phyloP scores from a whole-genome alignment of 2,329 filamentous ascomycete genomes.

The Daldinia eschscholtzii region DNA sequence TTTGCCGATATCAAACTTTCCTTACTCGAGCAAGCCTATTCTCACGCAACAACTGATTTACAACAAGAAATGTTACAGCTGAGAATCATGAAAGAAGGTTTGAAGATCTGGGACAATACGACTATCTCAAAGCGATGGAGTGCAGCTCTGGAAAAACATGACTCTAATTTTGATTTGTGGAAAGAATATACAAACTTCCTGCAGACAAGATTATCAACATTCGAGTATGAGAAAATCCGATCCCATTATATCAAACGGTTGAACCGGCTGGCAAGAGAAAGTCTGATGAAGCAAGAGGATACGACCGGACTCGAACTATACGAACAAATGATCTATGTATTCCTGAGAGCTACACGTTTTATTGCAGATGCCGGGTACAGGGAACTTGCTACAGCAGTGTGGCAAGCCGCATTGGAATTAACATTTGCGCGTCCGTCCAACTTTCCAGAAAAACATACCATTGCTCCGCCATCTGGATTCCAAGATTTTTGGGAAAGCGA shows the following conservation, averaged over 20 bases:
- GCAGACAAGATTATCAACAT: constrained; percentile 75
- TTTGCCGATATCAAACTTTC: constrained; percentile 84
- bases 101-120: constrained; percentile 77
- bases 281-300: constrained; percentile 41
- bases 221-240: constrained; percentile 76
- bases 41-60: constrained; percentile 61
- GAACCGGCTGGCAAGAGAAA: constrained; percentile 48
- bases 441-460: constrained; percentile 45
- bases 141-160: constrained; percentile 67
- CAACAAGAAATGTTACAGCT: constrained; percentile 73
- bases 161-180: constrained; percentile 76
- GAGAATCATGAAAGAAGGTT: constrained; percentile 79
- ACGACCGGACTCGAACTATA: constrained; percentile 40
- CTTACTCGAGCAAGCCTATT: constrained; percentile 82
- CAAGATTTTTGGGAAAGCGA: constrained; percentile 90
- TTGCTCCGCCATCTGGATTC: constrained; percentile 61
- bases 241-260: constrained; percentile 71
- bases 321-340: constrained; percentile 73
- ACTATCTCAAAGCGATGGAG: constrained; percentile 75
- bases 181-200: constrained; percentile 77
- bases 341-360: constrained; percentile 80
- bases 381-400: constrained; percentile 81
- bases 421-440: constrained; percentile 69
- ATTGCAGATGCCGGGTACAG: constrained; percentile 81
- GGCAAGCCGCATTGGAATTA: constrained; percentile 85